Conservation (phyloP, 371 early-diverging fungal genomes). For the Mortierella sp. region DNA sequence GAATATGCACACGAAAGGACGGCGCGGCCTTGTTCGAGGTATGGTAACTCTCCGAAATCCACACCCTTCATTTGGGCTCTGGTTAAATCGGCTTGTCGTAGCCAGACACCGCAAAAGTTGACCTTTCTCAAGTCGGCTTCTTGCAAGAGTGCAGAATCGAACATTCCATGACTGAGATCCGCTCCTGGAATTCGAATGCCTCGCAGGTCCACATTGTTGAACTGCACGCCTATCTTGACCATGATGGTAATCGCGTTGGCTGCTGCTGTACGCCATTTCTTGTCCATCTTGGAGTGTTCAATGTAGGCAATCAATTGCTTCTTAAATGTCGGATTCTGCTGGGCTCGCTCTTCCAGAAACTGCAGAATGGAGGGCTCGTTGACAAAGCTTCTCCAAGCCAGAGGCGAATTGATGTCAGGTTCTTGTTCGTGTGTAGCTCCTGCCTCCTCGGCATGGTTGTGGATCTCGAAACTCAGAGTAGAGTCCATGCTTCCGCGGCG, state of each 20-base stretch:
- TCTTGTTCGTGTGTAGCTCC: too few relatives aligned
- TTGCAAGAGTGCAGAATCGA: constrained; percentile 9
- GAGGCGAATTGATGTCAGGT: too few relatives aligned
- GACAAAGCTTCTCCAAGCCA: not conserved
- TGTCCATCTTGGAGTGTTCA: not conserved
- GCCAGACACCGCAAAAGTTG: constrained; percentile 8
- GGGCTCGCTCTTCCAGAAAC: constrained; percentile 8
- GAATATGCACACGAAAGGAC: not conserved
- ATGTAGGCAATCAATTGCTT: not conserved
- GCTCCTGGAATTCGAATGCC: constrained; percentile 10
- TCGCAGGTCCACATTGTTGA: not conserved
- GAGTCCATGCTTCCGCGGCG: too few relatives aligned
- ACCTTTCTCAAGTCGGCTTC: constrained; percentile 5
- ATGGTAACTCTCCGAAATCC: constrained; percentile 7
- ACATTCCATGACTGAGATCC: constrained; percentile 1
- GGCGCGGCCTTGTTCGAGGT: not conserved
- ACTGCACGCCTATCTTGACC: not conserved
- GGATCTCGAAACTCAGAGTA: too few relatives aligned
- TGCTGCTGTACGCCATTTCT: not conserved
- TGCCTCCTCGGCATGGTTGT: too few relatives aligned
- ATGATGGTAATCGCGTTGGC: constrained; percentile 11
- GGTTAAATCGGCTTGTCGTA: constrained; percentile 4
- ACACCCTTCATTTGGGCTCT: constrained; percentile 1
- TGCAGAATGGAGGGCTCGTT: not conserved
- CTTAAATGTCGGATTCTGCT: not conserved